phyloP scores from a whole-genome alignment of 176 grass and related monocot species.

The Guadua angustifolia region DNA sequence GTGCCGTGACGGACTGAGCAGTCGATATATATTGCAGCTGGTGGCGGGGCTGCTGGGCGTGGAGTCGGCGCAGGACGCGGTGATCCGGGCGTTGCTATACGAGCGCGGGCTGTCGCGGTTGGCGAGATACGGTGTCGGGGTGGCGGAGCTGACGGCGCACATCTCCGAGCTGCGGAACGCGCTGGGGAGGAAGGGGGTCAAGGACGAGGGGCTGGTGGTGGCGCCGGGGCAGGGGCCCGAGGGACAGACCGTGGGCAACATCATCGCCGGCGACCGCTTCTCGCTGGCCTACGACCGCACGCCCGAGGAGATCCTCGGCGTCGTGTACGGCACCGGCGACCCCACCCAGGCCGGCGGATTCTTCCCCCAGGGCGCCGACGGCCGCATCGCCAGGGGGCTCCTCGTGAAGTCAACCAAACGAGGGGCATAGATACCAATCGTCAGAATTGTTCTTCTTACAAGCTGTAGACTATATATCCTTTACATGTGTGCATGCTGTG shows the following conservation, averaged over 20 bases:
- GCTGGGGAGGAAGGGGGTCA: slow-evolving; percentile 63
- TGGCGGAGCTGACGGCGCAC: slow-evolving; percentile 70
- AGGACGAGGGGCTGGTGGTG: slow-evolving; percentile 81
- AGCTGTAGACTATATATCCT: slow-evolving; percentile 31
- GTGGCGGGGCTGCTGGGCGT: slow-evolving; percentile 77
- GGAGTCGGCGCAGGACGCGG: slow-evolving; percentile 89
- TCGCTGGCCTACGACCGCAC: slow-evolving; percentile 75
- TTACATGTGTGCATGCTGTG: slow-evolving; percentile 13
- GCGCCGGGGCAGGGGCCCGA: slow-evolving; percentile 54
- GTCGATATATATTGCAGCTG: slow-evolving; percentile 40
- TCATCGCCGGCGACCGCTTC: slow-evolving; percentile 77
- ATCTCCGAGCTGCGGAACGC: slow-evolving; percentile 74
- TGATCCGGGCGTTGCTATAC: slow-evolving; percentile 77
- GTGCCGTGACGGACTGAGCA: background rate
- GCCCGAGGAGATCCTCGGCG: slow-evolving; percentile 71
- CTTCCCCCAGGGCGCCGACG: slow-evolving; percentile 71
- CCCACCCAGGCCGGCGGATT: slow-evolving; percentile 67
- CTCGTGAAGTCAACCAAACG: background rate
- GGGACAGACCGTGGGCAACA: slow-evolving; percentile 58
- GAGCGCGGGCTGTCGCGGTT: slow-evolving; percentile 55
- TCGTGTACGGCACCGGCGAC: slow-evolving; percentile 78
- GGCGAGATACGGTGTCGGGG: slow-evolving; percentile 57
- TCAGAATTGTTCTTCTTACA: background rate
- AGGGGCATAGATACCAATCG: background rate
- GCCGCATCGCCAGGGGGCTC: slow-evolving; percentile 57